phyloP scores from a whole-genome alignment of 2,329 filamentous ascomycete species.

The Xylariaceae sp. region DNA sequence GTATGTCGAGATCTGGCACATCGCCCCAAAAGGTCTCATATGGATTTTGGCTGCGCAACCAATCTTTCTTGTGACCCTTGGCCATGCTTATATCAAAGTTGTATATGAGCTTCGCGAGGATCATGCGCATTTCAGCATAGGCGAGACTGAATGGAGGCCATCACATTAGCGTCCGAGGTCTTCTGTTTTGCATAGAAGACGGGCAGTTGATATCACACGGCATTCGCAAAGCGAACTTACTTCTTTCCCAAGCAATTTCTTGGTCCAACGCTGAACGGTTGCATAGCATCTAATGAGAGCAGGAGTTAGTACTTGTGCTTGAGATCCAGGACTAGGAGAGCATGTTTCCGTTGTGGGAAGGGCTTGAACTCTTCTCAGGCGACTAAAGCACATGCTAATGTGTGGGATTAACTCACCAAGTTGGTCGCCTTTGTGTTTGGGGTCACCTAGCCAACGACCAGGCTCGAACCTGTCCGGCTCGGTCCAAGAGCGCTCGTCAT shows the following conservation, averaged over 20 bases:
- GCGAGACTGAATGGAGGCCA: slow-evolving; percentile 28
- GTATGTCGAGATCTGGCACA: slow-evolving; percentile 31
- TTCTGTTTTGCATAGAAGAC: background rate
- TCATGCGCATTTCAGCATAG: slow-evolving; percentile 39
- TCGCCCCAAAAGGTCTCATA: slow-evolving; percentile 30
- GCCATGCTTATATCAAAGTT: slow-evolving; percentile 36
- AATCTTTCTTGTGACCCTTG: slow-evolving; percentile 24
- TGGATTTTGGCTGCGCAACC: slow-evolving; percentile 30
- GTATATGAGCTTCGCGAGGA: slow-evolving; percentile 35
- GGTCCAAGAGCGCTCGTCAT: slow-evolving; percentile 33
- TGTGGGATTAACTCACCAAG: slow-evolving; percentile 18
- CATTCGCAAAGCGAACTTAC: slow-evolving; percentile 25
- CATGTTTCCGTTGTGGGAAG: no score
- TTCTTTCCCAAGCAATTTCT: slow-evolving; percentile 38
- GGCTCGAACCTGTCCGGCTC: slow-evolving; percentile 36
- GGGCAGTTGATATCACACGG: background rate
- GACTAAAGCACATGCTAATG: background rate
- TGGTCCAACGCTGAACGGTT: slow-evolving; percentile 36
- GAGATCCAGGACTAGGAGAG: background rate
- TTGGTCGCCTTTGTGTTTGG: slow-evolving; percentile 31
- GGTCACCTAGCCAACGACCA: slow-evolving; percentile 34
- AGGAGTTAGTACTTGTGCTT: background rate
- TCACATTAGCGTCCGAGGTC: background rate
- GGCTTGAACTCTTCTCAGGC: no score
- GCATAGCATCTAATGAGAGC: slow-evolving; percentile 25